Percentiles rank a stretch among this genome's conserved stretches.
Conservation (phyloP, 805 yeast species). For the Saitoella complicata region DNA sequence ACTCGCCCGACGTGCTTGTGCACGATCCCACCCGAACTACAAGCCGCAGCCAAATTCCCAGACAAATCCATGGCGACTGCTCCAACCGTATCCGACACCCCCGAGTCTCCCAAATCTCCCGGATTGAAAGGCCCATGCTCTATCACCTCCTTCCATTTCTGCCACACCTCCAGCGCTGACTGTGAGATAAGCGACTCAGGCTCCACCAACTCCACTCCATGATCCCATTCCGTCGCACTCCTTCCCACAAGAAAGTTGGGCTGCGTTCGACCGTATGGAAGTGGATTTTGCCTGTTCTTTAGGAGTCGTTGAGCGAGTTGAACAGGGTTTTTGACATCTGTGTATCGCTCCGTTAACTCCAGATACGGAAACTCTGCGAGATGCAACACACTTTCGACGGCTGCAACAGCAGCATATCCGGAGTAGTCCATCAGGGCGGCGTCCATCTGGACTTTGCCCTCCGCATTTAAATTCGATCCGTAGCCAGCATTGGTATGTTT, state of each 20-base stretch:
- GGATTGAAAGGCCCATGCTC: too few relatives aligned
- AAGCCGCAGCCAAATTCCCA: constrained; percentile 18
- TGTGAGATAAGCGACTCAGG: too few relatives aligned
- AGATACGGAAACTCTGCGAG: constrained; percentile 1
- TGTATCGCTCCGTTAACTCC: neutral
- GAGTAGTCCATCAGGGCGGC: constrained; percentile 20
- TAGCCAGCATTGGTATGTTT: constrained; percentile 25
- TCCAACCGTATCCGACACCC: constrained; percentile 25
- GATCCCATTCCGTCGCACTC: too few relatives aligned
- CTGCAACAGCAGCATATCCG: constrained; percentile 13
- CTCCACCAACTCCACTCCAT: too few relatives aligned
- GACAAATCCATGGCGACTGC: constrained; percentile 19
- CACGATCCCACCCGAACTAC: constrained; percentile 27
- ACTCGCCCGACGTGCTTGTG: constrained; percentile 24
- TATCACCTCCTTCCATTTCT: too few relatives aligned
- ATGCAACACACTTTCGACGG: too few relatives aligned
- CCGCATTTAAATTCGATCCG: constrained; percentile 24
- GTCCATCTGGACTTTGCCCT: constrained; percentile 25
- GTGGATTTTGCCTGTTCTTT: constrained; percentile 7
- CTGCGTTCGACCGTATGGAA: constrained; percentile 8
- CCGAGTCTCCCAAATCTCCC: constrained; percentile 2
- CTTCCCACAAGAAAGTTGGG: constrained; percentile 3
- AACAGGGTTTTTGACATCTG: constrained; percentile 19
- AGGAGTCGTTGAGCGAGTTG: constrained; percentile 15
- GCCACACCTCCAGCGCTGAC: too few relatives aligned